These are phyloP conservation scores for Hydnum rufescens DNA, from an alignment of 768 basidiomycete genomes.

Conservation along the genomic window DNA sequence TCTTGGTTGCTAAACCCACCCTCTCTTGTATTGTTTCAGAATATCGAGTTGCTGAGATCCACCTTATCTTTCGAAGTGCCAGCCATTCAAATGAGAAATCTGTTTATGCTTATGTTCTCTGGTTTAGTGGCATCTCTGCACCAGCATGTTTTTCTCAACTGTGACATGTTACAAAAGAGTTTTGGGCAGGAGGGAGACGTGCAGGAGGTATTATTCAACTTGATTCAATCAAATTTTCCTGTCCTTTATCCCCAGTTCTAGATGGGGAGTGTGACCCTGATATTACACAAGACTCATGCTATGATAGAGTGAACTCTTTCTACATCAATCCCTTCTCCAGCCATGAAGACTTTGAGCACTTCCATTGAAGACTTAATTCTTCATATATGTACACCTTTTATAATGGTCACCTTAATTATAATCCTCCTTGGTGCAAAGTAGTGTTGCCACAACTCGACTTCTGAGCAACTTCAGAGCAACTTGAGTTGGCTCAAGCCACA, in stretches of 20 bases:
- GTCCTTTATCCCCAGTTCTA: not conserved
- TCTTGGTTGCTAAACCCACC: not conserved
- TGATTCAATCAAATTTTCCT: not conserved
- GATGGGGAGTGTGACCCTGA: too few species aligned
- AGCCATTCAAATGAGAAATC: not conserved
- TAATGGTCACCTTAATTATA: too few species aligned
- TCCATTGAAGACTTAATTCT: too few species aligned
- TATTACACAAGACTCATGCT: too few species aligned
- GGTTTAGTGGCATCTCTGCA: not conserved
- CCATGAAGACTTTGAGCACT: too few species aligned
- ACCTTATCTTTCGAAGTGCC: not conserved
- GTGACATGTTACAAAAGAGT: not conserved
- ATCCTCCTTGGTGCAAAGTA: too few species aligned
- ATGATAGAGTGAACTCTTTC: too few species aligned
- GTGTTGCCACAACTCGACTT: too few species aligned
- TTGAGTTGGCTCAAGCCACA: too few species aligned
- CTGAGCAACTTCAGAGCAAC: too few species aligned
- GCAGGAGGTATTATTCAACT: not conserved
- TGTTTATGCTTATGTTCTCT: not conserved
- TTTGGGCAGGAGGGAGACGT: not conserved
- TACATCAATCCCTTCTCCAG: too few species aligned
- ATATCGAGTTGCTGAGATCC: not conserved
- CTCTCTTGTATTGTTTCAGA: not conserved
- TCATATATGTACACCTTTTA: too few species aligned
- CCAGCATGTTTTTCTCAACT: not conserved